phyloP scores from a whole-genome alignment of 257 asterid species.

The Marsdenia floribunda region DNA sequence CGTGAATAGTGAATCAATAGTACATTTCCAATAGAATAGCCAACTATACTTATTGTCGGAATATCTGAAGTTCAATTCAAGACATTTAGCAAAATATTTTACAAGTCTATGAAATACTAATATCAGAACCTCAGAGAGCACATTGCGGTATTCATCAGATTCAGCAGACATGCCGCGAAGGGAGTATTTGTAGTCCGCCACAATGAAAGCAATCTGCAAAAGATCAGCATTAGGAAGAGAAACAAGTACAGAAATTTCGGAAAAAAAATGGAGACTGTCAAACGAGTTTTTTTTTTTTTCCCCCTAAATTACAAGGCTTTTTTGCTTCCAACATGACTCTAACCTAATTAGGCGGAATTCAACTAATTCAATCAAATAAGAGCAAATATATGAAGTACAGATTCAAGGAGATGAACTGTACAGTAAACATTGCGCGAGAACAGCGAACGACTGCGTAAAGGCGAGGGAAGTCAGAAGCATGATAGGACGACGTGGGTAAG shows the following conservation, averaged over 20 bases:
- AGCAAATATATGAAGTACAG: neutral
- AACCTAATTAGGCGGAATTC: too few species aligned
- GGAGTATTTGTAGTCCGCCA: conserved; percentile 68
- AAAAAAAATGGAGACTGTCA: neutral
- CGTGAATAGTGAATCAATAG: neutral
- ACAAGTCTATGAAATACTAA: neutral
- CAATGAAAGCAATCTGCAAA: conserved; percentile 53
- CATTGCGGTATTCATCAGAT: conserved; percentile 43
- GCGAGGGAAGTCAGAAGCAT: conserved; percentile 31
- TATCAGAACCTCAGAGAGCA: conserved; percentile 50
- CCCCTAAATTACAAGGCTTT: too few species aligned
- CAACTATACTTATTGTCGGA: neutral
- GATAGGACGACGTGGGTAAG: conserved; percentile 4
- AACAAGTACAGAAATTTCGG: neutral
- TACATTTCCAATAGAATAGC: neutral
- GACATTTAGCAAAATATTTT: neutral
- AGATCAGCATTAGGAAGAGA: neutral
- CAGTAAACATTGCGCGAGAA: conserved; percentile 68
- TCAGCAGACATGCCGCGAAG: conserved; percentile 40
- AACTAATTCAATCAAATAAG: too few species aligned
- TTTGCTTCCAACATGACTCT: too few species aligned
- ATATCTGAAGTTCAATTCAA: neutral
- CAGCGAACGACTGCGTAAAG: conserved; percentile 73
- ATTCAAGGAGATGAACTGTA: conserved; percentile 15
- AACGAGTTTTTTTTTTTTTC: too few species aligned